phyloP scores from a whole-genome alignment of 371 early-diverging fungal species.

The Enterocytospora artemiae region DNA sequence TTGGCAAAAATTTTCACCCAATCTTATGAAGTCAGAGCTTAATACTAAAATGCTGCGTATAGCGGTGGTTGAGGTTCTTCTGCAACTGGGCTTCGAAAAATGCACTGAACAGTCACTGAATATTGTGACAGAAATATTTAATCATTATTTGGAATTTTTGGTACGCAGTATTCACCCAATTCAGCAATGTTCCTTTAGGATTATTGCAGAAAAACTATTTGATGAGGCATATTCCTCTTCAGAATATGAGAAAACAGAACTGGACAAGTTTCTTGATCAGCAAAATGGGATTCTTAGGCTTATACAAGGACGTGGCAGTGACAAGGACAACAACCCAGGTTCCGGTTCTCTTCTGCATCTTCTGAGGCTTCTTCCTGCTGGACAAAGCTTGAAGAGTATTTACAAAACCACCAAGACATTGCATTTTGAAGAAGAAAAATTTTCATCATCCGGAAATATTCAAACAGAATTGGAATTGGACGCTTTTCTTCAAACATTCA shows the following conservation, averaged over 20 bases:
- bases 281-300: constrained; percentile 1
- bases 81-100: constrained; percentile 52
- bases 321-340: neutral
- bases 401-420: neutral
- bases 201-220: too few relatives aligned
- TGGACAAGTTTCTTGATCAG: constrained; percentile 15
- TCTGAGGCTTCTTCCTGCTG: constrained; percentile 13
- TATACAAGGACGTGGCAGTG: neutral
- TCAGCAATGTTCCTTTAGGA: too few relatives aligned
- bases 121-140: constrained; percentile 39
- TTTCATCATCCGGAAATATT: neutral
- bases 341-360: neutral
- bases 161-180: neutral
- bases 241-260: constrained; percentile 11
- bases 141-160: constrained; percentile 29
- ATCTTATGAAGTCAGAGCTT: constrained; percentile 42
- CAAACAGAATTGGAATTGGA: neutral
- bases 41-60: constrained; percentile 40
- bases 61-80: constrained; percentile 31
- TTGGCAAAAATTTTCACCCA: too few relatives aligned
- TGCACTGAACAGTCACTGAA: constrained; percentile 40
- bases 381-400: neutral
- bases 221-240: too few relatives aligned
- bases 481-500: neutral
- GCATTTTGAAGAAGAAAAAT: constrained; percentile 6